Evolutionary conservation across 345 rosid genomes (phyloP), one percentile per base, ranked within the genome.

Genomic region (Boechera retrofracta): DNA sequence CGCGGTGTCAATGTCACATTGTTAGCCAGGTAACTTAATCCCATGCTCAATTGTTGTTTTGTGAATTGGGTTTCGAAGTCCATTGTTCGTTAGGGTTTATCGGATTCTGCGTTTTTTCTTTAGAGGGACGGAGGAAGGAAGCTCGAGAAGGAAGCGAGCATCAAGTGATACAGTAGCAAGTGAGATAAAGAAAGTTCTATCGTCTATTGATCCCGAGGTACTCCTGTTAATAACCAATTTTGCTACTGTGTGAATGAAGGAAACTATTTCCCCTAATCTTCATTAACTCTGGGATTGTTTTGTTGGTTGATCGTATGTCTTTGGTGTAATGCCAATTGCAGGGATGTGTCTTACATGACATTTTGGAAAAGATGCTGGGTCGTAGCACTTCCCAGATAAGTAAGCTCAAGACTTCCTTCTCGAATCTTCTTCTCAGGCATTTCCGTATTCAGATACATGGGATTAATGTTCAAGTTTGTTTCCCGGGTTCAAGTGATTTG

Each of bases 171-270:
- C 57, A 11, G 77, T 72, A 21, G 69, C 64, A 4, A 79, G 79
- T 74, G 85, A 88, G 77, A 73, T 84, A 45, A 85, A 82, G 74
- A 85, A 82, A 85, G 79, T 69, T 60, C 76, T 94, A 16, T 86
- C 82, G 10, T 82, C 69, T 32, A 74, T 90, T 48, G 98, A 94
- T 80, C 92, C 97, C 44, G 91, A 91, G 95, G 98, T 94, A 80
- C 58, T 11, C 32, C 32, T 31, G 32, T 41, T 41, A 10, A 6
- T 63, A 24, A 11, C 62, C 28, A 49, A 10, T 64, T 41, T 29
- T 55, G n/a, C 33, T 64, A 64, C 55, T 52, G n/a, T 28, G 54
- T 16, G n/a, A 16, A 73, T n/a, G 41, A n/a, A 47, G 12, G 10
- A 51, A 35, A 10, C 28, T 62, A 10, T 52, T 10, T 63, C 56